phyloP scores from a whole-genome alignment of 805 yeast genomes.

The Kodamaea jinghongensis region DNA sequence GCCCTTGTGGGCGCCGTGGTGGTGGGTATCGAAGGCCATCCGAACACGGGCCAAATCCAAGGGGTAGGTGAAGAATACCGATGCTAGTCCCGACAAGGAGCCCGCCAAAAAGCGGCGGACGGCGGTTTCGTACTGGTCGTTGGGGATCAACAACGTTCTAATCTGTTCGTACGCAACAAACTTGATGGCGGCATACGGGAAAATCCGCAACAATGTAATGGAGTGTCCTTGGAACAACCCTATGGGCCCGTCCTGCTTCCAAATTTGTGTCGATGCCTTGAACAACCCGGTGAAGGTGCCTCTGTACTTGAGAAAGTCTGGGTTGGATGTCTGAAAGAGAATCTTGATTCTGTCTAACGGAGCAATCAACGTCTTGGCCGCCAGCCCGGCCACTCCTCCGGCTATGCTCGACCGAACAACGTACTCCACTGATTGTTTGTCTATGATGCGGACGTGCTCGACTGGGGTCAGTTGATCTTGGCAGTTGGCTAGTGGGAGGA shows the following conservation, averaged over 20 bases:
- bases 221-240: conserved; percentile 97
- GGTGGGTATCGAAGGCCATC: conserved; percentile 79
- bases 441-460: conserved; percentile 38
- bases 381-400: conserved; percentile 93
- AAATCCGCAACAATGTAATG: conserved; percentile 84
- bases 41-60: conserved; percentile 87
- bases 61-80: conserved; percentile 90
- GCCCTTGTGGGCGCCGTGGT: conserved; percentile 30
- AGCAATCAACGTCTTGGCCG: conserved; percentile 94
- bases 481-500: conserved; percentile 13
- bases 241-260: conserved; percentile 61
- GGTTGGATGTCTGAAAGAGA: conserved; percentile 91
- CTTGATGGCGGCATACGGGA: conserved; percentile 96
- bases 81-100: conserved; percentile 80
- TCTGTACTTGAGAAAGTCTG: conserved; percentile 75
- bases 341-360: conserved; percentile 95
- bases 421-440: conserved; percentile 74
- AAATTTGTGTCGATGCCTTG: conserved; percentile 68
- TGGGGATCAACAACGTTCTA: conserved; percentile 73
- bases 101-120: conserved; percentile 82
- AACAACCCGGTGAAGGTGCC: conserved; percentile 78
- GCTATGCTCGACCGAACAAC: conserved; percentile 83
- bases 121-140: conserved; percentile 72
- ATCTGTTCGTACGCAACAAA: conserved; percentile 96
- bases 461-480: conserved; percentile 31